Conservation (phyloP, 2,329 filamentous ascomycete species). For the Capronia americana region DNA sequence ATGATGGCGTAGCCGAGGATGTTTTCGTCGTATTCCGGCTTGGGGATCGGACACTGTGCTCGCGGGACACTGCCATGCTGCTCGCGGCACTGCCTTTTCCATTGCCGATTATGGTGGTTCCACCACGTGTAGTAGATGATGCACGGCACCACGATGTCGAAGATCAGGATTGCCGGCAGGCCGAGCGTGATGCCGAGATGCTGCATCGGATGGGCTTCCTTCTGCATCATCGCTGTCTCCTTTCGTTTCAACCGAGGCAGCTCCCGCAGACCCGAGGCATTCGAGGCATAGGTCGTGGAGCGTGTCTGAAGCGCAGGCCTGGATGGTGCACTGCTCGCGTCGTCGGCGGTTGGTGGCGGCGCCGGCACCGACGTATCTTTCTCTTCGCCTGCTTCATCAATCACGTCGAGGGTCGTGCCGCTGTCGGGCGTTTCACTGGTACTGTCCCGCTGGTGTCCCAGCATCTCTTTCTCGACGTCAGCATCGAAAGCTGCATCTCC, state of each 20-base stretch:
- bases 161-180: constrained; percentile 26
- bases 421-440: constrained; percentile 14
- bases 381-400: background rate
- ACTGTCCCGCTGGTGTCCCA: background rate
- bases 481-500: background rate
- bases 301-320: constrained; percentile 5
- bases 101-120: constrained; percentile 20
- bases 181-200: constrained; percentile 29
- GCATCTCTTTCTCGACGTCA: constrained; percentile 4
- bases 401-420: constrained; percentile 1
- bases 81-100: constrained; percentile 24
- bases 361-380: background rate
- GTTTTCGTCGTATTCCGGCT: constrained; percentile 29
- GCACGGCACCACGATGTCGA: constrained; percentile 31
- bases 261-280: constrained; percentile 4
- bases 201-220: constrained; percentile 29
- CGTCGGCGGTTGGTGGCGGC: constrained; percentile 1
- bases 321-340: background rate
- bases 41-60: constrained; percentile 19
- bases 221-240: constrained; percentile 29
- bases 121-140: constrained; percentile 35
- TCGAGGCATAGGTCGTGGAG: constrained; percentile 9
- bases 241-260: constrained; percentile 29
- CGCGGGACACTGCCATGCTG: constrained; percentile 8
- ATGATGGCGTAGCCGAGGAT: constrained; percentile 36